phyloP scores from a whole-genome alignment of 1,284 basidiomycete species.

The Cutaneotrichosporon curvatum region DNA sequence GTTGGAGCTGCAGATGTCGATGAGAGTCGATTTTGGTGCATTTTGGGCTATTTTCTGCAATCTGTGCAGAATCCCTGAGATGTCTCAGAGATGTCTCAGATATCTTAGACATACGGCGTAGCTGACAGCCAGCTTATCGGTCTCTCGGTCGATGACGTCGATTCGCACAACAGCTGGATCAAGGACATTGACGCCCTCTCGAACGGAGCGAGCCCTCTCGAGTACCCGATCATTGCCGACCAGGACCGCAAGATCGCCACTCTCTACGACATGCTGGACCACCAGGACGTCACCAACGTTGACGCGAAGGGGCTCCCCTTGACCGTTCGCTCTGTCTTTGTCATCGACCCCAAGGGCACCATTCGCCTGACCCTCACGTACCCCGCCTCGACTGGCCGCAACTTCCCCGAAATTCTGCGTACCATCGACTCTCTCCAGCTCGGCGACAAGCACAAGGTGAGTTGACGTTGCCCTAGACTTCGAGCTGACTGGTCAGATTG shows the following conservation, averaged over 20 bases:
- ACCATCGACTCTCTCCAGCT: conserved; percentile 82
- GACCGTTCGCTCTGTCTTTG: conserved; percentile 88
- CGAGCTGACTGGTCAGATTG: conserved; percentile 41
- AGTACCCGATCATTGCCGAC: conserved; percentile 96
- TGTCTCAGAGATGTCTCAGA: neutral
- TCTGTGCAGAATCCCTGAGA: neutral
- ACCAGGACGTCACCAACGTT: conserved; percentile 78
- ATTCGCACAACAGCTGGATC: conserved; percentile 83
- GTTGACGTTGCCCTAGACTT: neutral
- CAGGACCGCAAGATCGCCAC: conserved; percentile 75
- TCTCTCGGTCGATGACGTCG: conserved; percentile 84
- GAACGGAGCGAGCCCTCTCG: conserved; percentile 56
- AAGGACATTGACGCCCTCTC: conserved; percentile 77
- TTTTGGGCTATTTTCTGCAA: neutral
- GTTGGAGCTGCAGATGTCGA: conserved; percentile 1
- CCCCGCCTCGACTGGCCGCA: conserved; percentile 63
- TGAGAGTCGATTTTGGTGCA: neutral
- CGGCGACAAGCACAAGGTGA: conserved; percentile 69
- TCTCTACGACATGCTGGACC: conserved; percentile 73
- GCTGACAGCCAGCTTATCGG: conserved; percentile 57
- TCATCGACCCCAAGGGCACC: conserved; percentile 82
- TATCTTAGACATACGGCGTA: no score
- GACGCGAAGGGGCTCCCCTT: conserved; percentile 71
- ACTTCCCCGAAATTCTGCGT: conserved; percentile 75
- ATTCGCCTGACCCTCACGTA: conserved; percentile 87